These are phyloP conservation scores for Coleophoma crateriformis DNA, from an alignment of 2,329 filamentous ascomycete genomes.

Conservation along the genomic window DNA sequence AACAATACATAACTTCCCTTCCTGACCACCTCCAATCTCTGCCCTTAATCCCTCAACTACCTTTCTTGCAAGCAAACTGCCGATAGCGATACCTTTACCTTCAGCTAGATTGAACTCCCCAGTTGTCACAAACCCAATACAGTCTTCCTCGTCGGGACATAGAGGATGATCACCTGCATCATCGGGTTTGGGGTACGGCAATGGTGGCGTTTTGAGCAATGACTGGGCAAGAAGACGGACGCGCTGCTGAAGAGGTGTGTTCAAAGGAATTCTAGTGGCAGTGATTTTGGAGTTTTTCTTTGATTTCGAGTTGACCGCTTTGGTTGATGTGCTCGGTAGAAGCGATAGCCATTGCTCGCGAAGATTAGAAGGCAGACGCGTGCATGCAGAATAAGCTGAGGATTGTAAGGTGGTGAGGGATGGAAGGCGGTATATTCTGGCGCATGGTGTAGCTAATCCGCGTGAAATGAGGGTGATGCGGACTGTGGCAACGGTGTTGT, in stretches of 20 bases:
- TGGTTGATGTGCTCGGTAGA: conserved; percentile 26
- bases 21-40: conserved; percentile 23
- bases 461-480: conserved; percentile 62
- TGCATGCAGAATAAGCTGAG: conserved; percentile 23
- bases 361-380: conserved; percentile 33
- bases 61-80: conserved; percentile 57
- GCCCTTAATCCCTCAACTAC: conserved; percentile 37
- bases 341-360: conserved; percentile 68
- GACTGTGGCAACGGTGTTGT: conserved; percentile 49
- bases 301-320: conserved; percentile 16
- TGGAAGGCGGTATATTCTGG: conserved; percentile 86
- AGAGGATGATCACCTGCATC: conserved; percentile 47
- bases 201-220: conserved; percentile 37
- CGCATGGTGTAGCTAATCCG: conserved; percentile 65
- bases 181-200: conserved; percentile 27
- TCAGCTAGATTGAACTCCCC: conserved; percentile 77
- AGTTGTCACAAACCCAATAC: conserved; percentile 86
- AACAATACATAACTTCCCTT: conserved; percentile 66
- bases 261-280: conserved; percentile 17
- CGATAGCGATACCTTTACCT: conserved; percentile 72
- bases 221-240: conserved; percentile 39
- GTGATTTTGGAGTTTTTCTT: conserved; percentile 8
- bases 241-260: conserved; percentile 24
- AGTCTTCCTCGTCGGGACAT: conserved; percentile 67
- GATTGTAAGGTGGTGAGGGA: background rate